Evolutionary conservation across 1,284 basidiomycete species (phyloP).

Genomic region (Cutaneotrichosporon curvatum): DNA sequence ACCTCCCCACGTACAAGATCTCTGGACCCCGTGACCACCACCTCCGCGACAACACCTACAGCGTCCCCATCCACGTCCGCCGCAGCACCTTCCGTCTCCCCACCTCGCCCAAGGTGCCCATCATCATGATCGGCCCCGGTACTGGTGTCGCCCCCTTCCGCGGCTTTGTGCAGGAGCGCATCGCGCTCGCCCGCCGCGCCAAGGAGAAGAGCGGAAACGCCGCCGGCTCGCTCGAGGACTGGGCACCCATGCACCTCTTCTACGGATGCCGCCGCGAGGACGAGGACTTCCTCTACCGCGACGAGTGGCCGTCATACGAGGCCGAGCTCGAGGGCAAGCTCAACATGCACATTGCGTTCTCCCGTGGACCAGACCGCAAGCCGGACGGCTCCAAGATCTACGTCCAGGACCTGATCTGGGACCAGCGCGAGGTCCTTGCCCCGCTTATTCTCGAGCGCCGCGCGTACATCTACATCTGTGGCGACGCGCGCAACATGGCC

Average conservation of each 20-base stretch:
- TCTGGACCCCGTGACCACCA: constrained; percentile 84
- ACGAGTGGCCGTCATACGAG: constrained; percentile 86
- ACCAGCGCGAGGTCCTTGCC: constrained; percentile 69
- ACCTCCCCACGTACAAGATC: constrained; percentile 67
- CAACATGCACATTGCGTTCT: constrained; percentile 78
- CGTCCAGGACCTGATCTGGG: constrained; percentile 92
- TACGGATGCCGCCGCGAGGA: constrained; percentile 85
- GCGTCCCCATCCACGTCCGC: constrained; percentile 87
- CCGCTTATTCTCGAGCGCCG: constrained; percentile 86
- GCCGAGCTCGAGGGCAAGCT: constrained; percentile 87
- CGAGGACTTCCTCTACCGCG: constrained; percentile 87
- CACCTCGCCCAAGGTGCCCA: constrained; percentile 93
- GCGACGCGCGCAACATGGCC: constrained; percentile 94
- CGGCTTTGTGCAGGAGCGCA: constrained; percentile 94
- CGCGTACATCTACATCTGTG: constrained; percentile 91
- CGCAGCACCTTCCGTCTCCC: constrained; percentile 94
- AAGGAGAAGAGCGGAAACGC: constrained; percentile 91
- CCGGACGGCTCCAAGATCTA: constrained; percentile 89
- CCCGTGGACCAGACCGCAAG: constrained; percentile 68
- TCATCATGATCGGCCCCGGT: constrained; percentile 98
- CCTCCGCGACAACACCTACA: constrained; percentile 57
- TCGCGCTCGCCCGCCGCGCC: constrained; percentile 86
- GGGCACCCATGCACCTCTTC: constrained; percentile 90
- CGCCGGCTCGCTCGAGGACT: constrained; percentile 77
- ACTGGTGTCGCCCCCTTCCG: constrained; percentile 98